phyloP scores from a whole-genome alignment of 768 basidiomycete species.

The Tricholoma sp. region DNA sequence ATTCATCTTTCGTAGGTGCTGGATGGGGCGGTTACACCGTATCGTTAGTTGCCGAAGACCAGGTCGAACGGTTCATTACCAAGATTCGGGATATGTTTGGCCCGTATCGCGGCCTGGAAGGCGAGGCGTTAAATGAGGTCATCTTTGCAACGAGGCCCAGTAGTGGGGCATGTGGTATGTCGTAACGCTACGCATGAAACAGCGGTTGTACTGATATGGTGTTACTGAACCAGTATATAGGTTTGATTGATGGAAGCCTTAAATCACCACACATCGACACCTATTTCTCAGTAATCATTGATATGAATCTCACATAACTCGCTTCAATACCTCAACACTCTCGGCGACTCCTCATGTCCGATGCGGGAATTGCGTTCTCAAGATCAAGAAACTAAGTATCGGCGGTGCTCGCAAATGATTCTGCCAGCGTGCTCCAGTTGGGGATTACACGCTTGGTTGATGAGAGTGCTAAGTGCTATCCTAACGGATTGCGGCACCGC shows the following conservation, averaged over 20 bases:
- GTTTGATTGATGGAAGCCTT: not conserved
- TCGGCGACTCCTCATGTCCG: not conserved
- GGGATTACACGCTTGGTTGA: too few relatives aligned
- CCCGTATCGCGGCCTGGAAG: constrained; percentile 57
- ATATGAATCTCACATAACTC: not conserved
- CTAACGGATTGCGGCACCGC: too few relatives aligned
- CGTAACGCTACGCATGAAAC: constrained; percentile 5
- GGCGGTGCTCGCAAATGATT: too few relatives aligned
- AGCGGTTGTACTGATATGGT: not conserved
- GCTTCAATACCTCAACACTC: not conserved
- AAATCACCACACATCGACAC: not conserved
- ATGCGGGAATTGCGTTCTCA: not conserved
- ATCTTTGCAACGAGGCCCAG: constrained; percentile 85
- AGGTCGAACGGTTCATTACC: constrained; percentile 60
- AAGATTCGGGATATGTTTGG: constrained; percentile 54
- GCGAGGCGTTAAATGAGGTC: constrained; percentile 54
- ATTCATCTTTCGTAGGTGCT: constrained; percentile 45
- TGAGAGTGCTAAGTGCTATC: too few relatives aligned
- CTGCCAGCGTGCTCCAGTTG: too few relatives aligned
- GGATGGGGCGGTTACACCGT: constrained; percentile 93
- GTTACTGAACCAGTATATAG: constrained; percentile 1
- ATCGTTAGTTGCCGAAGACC: constrained; percentile 63
- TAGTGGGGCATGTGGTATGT: constrained; percentile 75
- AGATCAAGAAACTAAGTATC: not conserved
- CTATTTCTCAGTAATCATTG: not conserved